Evolutionary conservation across 2,329 filamentous ascomycete genomes (phyloP).

Genomic region (Ophiostoma sp.): DNA sequence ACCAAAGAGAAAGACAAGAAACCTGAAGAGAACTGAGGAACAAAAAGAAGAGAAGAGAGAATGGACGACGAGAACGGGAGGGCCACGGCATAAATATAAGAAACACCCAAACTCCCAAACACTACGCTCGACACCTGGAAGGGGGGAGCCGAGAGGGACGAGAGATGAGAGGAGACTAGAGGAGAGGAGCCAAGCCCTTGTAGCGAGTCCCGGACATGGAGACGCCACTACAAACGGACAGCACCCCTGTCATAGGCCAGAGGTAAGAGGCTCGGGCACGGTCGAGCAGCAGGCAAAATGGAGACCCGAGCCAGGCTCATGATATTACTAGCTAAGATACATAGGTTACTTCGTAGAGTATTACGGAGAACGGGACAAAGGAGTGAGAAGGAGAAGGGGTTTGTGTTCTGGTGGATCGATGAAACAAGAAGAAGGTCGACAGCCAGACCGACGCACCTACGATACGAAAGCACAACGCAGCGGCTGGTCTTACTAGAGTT

Average conservation of each 20-base stretch:
- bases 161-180: conserved; percentile 17
- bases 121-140: conserved; percentile 5
- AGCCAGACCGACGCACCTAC: no score
- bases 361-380: background rate
- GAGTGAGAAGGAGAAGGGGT: background rate
- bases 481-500: background rate
- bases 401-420: conserved; percentile 2
- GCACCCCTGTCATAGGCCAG: background rate
- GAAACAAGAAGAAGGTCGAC: background rate
- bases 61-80: conserved; percentile 23
- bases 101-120: conserved; percentile 15
- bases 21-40: conserved; percentile 18
- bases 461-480: background rate
- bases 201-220: background rate
- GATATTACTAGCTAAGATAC: background rate
- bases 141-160: conserved; percentile 2
- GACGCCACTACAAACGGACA: background rate
- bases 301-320: conserved; percentile 2
- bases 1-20: conserved; percentile 21
- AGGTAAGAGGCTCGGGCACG: background rate
- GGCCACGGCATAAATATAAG: conserved; percentile 21
- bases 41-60: conserved; percentile 24
- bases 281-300: conserved; percentile 3
- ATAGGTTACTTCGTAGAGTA: background rate
- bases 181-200: background rate